Base-by-base conservation (phyloP, 179 eudicot species). In the Nepenthes alata region DNA sequence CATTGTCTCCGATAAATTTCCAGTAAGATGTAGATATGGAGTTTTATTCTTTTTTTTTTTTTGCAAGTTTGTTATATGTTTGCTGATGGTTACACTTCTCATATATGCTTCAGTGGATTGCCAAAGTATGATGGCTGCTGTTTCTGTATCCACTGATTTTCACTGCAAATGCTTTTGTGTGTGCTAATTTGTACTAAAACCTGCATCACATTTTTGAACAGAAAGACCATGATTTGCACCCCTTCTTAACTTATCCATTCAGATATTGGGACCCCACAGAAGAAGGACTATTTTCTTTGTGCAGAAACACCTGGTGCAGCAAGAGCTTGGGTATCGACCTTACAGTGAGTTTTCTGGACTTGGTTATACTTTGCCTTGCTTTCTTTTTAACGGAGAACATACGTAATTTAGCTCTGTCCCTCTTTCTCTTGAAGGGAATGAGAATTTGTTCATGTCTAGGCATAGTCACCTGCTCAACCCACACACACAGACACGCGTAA, bases 251-350 rank as follows among this genome's bases (percentile, higher is more conserved):
- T 58, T 37, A 57, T 47, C 53, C 66, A 48, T 65, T 64, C 73
- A 93, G 98, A 89, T 79, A 82, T 93, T 59, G 98, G 97, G 64
- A 93, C 98, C 63, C 98, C 98, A 34, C 98, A 93, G 76, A 93
- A 80, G 55, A 93, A 89, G 62, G 98, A 93, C 69, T 93, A 80
- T 74, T 93, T 87, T 74, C 97, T 93, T 49, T 89, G 98, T 80
- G 90, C 98, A 67, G 98, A 93, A 79, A 93, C 98, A 72, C 97
- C 98, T 49, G 95, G 90, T 52, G 97, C 98, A 60, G 86, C 98
- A 64, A 83, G 72, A 77, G 98, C 98, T 58, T 93, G 98, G 98
- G 94, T 89, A 45, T 83, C 97, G 50, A 93, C 98, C 65, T 78
- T 93, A 60, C 86, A 86, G 98, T 93, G 69, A 83, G 98, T 67